Evolutionary conservation across 2,329 filamentous ascomycete genomes (phyloP).

Genomic region (Hawksworthiomyces lignivorus): DNA sequence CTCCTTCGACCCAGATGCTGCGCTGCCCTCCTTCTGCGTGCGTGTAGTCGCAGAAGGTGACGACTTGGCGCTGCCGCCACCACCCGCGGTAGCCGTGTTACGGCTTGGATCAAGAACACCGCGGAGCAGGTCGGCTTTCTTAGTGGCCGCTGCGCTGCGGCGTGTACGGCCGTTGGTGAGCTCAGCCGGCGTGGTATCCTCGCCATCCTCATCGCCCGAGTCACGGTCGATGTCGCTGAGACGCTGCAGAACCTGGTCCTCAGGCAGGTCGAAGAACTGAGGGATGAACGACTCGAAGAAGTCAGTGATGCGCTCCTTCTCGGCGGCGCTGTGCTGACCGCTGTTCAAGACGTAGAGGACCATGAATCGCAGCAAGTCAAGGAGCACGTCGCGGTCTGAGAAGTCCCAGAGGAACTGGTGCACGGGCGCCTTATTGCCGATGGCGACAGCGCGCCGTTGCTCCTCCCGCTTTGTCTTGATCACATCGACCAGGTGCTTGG

Average conservation of each 20-base stretch:
- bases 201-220: constrained; percentile 69
- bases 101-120: constrained; percentile 75
- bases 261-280: constrained; percentile 67
- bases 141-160: constrained; percentile 54
- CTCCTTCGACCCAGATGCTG: constrained; percentile 74
- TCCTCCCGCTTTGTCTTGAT: constrained; percentile 93
- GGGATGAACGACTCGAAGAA: constrained; percentile 73
- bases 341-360: constrained; percentile 60
- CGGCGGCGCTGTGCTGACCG: constrained; percentile 61
- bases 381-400: constrained; percentile 59
- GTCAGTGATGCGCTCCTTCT: constrained; percentile 65
- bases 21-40: constrained; percentile 70
- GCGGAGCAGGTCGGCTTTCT: constrained; percentile 73
- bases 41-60: constrained; percentile 26
- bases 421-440: constrained; percentile 52
- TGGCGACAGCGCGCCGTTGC: constrained; percentile 59
- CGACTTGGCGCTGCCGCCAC: constrained; percentile 55
- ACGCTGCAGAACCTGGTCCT: constrained; percentile 59
- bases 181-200: constrained; percentile 64
- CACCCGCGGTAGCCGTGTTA: too few relatives aligned
- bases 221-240: constrained; percentile 62
- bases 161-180: constrained; percentile 58
- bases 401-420: constrained; percentile 74
- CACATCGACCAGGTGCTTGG: constrained; percentile 81
- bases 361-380: constrained; percentile 55